phyloP scores from a whole-genome alignment of 1,284 basidiomycete species.

The Coniferiporia weirii region DNA sequence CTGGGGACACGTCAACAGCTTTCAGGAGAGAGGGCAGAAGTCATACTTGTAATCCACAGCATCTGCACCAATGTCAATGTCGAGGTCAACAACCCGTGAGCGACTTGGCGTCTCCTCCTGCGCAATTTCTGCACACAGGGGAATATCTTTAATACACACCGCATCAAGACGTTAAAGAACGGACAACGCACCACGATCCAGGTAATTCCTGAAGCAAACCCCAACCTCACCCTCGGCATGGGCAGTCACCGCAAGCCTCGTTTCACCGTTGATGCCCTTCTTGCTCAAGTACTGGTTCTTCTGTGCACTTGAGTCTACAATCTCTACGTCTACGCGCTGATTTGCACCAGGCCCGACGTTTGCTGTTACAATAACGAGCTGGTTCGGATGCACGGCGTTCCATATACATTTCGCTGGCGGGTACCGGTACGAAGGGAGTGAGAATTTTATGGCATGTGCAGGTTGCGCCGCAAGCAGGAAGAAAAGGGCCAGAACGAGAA shows the following conservation, averaged over 20 bases:
- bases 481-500: conserved; percentile 22
- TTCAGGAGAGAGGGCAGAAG: background rate
- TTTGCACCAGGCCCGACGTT: conserved; percentile 71
- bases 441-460: conserved; percentile 76
- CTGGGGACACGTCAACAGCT: conserved; percentile 34
- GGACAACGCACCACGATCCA: conserved; percentile 58
- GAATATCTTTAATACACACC: background rate
- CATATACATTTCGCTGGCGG: conserved; percentile 84
- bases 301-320: conserved; percentile 84
- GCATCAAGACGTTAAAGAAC: background rate
- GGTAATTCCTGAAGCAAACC: conserved; percentile 85
- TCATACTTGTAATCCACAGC: conserved; percentile 97
- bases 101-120: conserved; percentile 43
- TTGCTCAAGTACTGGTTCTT: conserved; percentile 92
- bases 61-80: conserved; percentile 97
- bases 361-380: conserved; percentile 91
- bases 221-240: conserved; percentile 93
- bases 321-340: conserved; percentile 89
- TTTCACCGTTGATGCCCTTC: conserved; percentile 84
- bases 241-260: conserved; percentile 89
- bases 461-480: conserved; percentile 26
- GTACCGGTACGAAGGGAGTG: conserved; percentile 60
- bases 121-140: conserved; percentile 35
- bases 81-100: conserved; percentile 78
- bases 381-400: conserved; percentile 84